Evolutionary conservation across 2,329 filamentous ascomycete genomes (phyloP).

Genomic region (Trichoderma breve): DNA sequence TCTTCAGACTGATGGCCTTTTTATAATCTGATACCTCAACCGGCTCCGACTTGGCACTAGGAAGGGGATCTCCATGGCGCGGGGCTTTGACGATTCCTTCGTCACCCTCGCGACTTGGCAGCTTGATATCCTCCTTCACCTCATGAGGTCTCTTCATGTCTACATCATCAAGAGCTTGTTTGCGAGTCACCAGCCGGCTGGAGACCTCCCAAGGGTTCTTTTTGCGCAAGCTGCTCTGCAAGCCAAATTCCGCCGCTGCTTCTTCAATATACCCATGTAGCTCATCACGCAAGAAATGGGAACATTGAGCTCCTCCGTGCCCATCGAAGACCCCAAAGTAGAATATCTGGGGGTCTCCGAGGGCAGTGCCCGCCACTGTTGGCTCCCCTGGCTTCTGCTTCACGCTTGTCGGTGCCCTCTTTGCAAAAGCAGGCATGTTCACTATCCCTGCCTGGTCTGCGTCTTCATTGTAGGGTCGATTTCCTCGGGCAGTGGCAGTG

Average conservation of each 20-base stretch:
- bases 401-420: constrained; percentile 67
- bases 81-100: constrained; percentile 36
- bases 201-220: constrained; percentile 33
- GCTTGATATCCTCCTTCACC: constrained; percentile 38
- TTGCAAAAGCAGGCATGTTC: constrained; percentile 88
- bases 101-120: constrained; percentile 33
- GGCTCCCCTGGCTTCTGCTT: constrained; percentile 55
- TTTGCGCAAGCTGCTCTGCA: constrained; percentile 70
- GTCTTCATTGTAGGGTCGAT: constrained; percentile 88
- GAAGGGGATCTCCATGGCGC: constrained; percentile 38
- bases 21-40: constrained; percentile 53
- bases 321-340: constrained; percentile 98
- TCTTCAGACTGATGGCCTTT: constrained; percentile 68
- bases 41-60: constrained; percentile 45
- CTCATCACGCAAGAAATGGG: constrained; percentile 78
- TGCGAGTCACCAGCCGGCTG: constrained; percentile 26
- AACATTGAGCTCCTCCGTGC: constrained; percentile 87
- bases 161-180: constrained; percentile 35
- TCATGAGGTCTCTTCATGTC: constrained; percentile 52
- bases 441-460: constrained; percentile 92
- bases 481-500: constrained; percentile 73
- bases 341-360: constrained; percentile 92
- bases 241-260: constrained; percentile 70
- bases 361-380: constrained; percentile 70
- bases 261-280: constrained; percentile 88